Percentiles rank a stretch among this genome's conserved stretches.
Evolutionary conservation across 75 land plant species (phyloP).

Genomic region (Ceratopteris richardii): DNA sequence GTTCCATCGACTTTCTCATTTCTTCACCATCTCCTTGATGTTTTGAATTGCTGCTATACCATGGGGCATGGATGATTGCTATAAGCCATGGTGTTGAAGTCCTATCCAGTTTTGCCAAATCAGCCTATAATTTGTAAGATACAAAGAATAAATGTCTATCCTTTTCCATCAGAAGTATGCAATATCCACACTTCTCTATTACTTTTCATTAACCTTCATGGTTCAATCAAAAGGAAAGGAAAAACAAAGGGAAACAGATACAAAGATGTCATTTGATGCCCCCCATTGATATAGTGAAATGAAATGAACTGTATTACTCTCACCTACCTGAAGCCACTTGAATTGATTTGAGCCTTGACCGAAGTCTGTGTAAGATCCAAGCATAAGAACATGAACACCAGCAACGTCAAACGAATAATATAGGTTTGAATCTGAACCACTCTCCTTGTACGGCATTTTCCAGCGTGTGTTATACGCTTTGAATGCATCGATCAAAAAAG

Average conservation of each 20-base stretch:
- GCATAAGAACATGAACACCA: slow-evolving; percentile 21
- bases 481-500: slow-evolving; percentile 6
- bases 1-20: slow-evolving; percentile 85
- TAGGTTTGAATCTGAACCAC: slow-evolving; percentile 26
- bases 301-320: too few relatives aligned
- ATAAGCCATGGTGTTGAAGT: slow-evolving; percentile 80
- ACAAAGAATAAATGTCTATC: neutral
- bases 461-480: slow-evolving; percentile 26
- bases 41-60: slow-evolving; percentile 86
- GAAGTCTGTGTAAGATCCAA: slow-evolving; percentile 24
- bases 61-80: slow-evolving; percentile 82
- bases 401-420: slow-evolving; percentile 33
- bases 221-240: too few relatives aligned
- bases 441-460: slow-evolving; percentile 25
- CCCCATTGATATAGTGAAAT: too few relatives aligned
- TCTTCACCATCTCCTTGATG: slow-evolving; percentile 80
- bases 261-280: too few relatives aligned
- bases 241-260: too few relatives aligned
- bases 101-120: slow-evolving; percentile 75
- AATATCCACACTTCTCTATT: too few relatives aligned
- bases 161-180: too few relatives aligned
- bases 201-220: too few relatives aligned
- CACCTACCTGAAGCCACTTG: slow-evolving; percentile 3
- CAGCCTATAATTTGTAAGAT: too few relatives aligned
- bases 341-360: slow-evolving; percentile 10